Percentiles rank a stretch among this genome's conserved stretches.
Evolutionary conservation across 2,329 filamentous ascomycete species (phyloP).

Genomic region (Tolypocladium capitatum): DNA sequence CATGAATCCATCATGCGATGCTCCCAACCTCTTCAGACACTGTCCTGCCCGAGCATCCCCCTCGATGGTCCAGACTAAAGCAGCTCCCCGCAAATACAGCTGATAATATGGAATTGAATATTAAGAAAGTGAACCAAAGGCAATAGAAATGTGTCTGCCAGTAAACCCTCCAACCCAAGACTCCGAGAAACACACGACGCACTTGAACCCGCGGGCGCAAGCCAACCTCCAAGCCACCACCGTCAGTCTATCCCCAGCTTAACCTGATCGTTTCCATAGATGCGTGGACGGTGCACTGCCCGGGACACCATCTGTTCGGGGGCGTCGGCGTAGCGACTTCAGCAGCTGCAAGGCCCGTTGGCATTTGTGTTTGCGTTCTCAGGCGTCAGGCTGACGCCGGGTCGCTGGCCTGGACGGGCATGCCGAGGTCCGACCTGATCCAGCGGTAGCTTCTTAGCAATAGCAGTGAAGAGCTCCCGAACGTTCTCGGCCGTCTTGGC

Average conservation of each 20-base stretch:
- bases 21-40: not conserved
- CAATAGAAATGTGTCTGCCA: constrained; percentile 23
- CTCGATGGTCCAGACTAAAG: not conserved
- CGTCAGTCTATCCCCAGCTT: constrained; percentile 14
- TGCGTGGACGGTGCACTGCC: constrained; percentile 9
- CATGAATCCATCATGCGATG: not conserved
- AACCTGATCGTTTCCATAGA: constrained; percentile 10
- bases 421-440: constrained; percentile 92
- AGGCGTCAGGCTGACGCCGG: constrained; percentile 42
- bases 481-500: constrained; percentile 97
- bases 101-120: constrained; percentile 5
- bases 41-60: not conserved
- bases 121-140: constrained; percentile 13
- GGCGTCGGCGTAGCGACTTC: constrained; percentile 8
- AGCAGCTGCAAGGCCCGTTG: constrained; percentile 44
- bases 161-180: constrained; percentile 24
- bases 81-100: not conserved
- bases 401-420: constrained; percentile 51
- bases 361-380: constrained; percentile 46
- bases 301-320: constrained; percentile 3
- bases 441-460: constrained; percentile 92
- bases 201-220: constrained; percentile 13
- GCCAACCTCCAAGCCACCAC: constrained; percentile 14
- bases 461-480: constrained; percentile 87
- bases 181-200: constrained; percentile 26